Evolutionary conservation across 2,329 filamentous ascomycete species (phyloP).

Genomic region (Cytospora schulzeri): DNA sequence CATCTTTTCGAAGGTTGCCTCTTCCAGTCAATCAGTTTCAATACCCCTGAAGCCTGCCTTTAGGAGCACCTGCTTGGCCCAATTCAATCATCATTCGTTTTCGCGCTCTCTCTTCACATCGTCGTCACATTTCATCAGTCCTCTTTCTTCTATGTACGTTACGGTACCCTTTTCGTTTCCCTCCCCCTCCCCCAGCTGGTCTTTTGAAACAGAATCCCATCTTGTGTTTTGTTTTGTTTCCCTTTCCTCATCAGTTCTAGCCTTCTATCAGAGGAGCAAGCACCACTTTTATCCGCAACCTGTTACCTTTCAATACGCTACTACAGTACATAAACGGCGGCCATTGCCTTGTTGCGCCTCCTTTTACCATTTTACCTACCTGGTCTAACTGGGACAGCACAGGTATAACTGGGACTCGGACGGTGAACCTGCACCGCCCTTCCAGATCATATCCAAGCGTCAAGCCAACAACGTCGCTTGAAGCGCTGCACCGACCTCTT

Average conservation of each 20-base stretch:
- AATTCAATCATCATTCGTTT: conserved; percentile 15
- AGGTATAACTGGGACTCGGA: neutral
- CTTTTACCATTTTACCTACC: conserved; percentile 7
- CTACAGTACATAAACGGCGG: conserved; percentile 5
- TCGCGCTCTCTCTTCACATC: conserved; percentile 8
- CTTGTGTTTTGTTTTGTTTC: conserved; percentile 9
- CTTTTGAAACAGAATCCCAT: neutral
- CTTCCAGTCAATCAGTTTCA: no score
- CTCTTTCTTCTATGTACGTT: neutral
- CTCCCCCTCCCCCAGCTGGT: conserved; percentile 5
- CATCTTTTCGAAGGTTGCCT: conserved; percentile 22
- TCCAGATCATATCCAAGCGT: conserved; percentile 10
- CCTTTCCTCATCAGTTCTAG: neutral
- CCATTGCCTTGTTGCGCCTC: conserved; percentile 17
- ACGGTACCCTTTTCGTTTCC: neutral
- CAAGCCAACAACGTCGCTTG: conserved; percentile 16
- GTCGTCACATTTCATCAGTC: neutral
- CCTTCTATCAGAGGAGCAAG: neutral
- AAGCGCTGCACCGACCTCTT: neutral
- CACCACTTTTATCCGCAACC: conserved; percentile 11
- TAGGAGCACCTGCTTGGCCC: conserved; percentile 1
- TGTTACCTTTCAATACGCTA: conserved; percentile 16
- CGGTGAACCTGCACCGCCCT: conserved; percentile 4
- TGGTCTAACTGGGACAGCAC: conserved; percentile 4
- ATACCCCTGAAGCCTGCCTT: conserved; percentile 28